Base-by-base conservation (phyloP, 2,329 filamentous ascomycete species). In the Geoglossum cookeanum region DNA sequence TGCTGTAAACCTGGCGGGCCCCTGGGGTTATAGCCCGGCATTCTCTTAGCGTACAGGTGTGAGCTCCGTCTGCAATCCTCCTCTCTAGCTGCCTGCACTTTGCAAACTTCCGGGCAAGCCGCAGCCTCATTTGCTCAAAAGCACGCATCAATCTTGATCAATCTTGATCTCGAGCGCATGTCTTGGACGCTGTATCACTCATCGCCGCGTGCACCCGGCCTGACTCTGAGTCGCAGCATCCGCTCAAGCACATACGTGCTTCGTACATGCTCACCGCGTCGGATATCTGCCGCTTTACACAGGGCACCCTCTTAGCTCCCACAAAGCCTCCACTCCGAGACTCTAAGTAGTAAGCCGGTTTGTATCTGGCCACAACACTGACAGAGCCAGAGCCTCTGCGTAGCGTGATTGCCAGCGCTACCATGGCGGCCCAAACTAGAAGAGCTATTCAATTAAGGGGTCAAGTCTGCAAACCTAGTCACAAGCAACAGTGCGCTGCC, bases 81-180 rank as follows among this genome's bases (percentile, higher is more conserved):
- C 22, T 22, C 39, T 4, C 1, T 2, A 4, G 13, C 39, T 42
- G 6, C 4, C 39, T 42, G 39, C 32, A 53, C 7, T 53, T 53
- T 53, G 49, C 49, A 53, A 53, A 53, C 49, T 35, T 53, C 8
- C 7, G 17, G 49, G 49, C 49, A 53, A 53, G 33, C 49, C n/a
- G 30, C 49, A 53, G 49, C 49, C 33, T 35, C 33, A 35, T 4
- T 9, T 17, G 22, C 17, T 35, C 49, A n/a, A 15, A n/a, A n/a
- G 30, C 17, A 33, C 49, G 17, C 37, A 27, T 17, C 49, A 53
- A 37, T 35, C 39, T 13, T 22, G 22, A 22, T 22, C 22, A 22
- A 22, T 22, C 48, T 53, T 33, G 11, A 30, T 53, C 17, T 45
- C n/a, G 8, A 22, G 9, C 22, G 29, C 9, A 32, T 53, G 30